Percentiles rank a stretch among this genome's conserved stretches.
Conservation (phyloP, 495 filamentous ascomycete species). For the Penicillium cinerascens region DNA sequence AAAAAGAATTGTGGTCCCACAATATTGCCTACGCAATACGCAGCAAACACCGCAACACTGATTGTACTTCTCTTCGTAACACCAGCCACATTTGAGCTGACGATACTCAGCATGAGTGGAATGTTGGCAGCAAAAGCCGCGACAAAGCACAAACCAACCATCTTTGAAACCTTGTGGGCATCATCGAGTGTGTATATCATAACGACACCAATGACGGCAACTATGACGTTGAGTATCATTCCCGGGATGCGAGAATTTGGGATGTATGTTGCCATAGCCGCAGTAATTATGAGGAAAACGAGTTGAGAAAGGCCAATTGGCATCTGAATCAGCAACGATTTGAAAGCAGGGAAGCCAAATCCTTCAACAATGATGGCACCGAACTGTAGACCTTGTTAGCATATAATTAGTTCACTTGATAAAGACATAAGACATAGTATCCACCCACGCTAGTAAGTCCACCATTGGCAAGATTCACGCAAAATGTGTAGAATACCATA, state of each 20-base stretch:
- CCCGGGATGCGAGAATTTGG: constrained; percentile 8
- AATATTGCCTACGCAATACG: constrained; percentile 10
- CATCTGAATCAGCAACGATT: constrained; percentile 23
- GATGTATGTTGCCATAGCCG: constrained; percentile 18
- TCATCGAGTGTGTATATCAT: constrained; percentile 20
- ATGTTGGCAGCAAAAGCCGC: constrained; percentile 45
- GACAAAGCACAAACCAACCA: constrained; percentile 49
- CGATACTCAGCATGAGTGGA: constrained; percentile 23
- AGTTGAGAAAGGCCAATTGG: constrained; percentile 25
- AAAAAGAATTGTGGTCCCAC: constrained; percentile 11
- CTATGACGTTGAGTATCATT: constrained; percentile 12
- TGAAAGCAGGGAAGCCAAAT: constrained; percentile 26
- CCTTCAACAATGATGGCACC: constrained; percentile 21
- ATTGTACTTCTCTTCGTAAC: constrained; percentile 9
- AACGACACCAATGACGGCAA: constrained; percentile 5
- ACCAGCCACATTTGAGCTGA: constrained; percentile 29
- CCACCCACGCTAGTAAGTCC: constrained; percentile 23
- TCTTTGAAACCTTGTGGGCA: constrained; percentile 33
- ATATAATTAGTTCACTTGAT: background rate
- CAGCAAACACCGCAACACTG: constrained; percentile 4
- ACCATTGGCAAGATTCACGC: constrained; percentile 21
- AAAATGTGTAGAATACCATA: constrained; percentile 15
- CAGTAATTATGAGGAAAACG: constrained; percentile 22
- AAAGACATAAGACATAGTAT: background rate
- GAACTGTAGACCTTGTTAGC: constrained; percentile 1